Conservation (phyloP, 2,329 filamentous ascomycete species). For the Truncatella angustata region DNA sequence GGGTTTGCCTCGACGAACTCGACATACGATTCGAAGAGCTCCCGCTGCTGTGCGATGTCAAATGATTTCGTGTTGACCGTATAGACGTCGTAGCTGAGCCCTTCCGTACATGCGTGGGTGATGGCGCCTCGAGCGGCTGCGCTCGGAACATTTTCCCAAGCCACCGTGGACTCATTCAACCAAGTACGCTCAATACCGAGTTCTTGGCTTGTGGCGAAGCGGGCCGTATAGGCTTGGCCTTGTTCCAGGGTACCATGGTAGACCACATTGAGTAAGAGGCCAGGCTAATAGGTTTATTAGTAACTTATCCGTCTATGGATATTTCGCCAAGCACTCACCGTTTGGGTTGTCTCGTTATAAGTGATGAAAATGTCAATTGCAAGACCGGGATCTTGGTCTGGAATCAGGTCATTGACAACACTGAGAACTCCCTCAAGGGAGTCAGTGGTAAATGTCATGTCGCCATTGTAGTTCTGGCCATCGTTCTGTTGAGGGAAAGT, state of each 20-base stretch:
- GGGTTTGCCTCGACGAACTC: slow-evolving; percentile 2
- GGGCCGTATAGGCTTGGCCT: background rate
- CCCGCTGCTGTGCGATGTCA: background rate
- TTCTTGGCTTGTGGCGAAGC: background rate
- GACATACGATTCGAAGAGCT: background rate
- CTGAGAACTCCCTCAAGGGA: background rate
- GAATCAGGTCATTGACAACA: background rate
- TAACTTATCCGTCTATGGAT: background rate
- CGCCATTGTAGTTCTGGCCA: slow-evolving; percentile 1
- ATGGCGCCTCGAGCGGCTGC: background rate
- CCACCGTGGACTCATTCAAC: background rate
- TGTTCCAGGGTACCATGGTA: background rate
- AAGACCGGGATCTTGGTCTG: background rate
- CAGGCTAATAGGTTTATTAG: background rate
- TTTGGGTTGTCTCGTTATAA: background rate
- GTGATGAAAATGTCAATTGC: background rate
- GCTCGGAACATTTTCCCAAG: background rate
- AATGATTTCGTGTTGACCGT: background rate
- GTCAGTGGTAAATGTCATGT: slow-evolving; percentile 4
- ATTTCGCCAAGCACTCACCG: background rate
- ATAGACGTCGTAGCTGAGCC: background rate
- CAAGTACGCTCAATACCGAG: background rate
- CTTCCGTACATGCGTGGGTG: background rate
- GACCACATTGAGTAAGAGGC: background rate
- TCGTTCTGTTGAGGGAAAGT: background rate